Base-by-base conservation (phyloP, 768 basidiomycete genomes). In the Tylopilus sp. region DNA sequence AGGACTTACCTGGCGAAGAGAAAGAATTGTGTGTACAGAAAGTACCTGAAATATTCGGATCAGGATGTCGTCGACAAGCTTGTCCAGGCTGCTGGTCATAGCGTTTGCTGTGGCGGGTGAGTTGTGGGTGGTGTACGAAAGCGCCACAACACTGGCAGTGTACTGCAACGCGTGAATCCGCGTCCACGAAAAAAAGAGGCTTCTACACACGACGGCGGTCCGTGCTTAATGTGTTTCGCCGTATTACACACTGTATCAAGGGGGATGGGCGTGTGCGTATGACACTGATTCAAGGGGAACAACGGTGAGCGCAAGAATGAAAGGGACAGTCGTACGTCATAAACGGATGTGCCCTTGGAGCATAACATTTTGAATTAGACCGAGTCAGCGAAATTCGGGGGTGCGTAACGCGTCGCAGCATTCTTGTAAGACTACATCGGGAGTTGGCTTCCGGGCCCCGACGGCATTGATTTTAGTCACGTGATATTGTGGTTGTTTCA, bases 51-150 rank as follows among this genome's bases (percentile, higher is more conserved):
- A 17, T 14, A 67, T 53, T 5, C 57, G 61, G 19, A 67, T 48
- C 12, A 67, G n/a, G 40, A 67, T 33, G 29, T 67, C 66, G n/a
- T 67, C 66, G 33, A 63, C 63, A 17, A 67, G 56, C 24, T n/a
- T 56, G 52, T 67, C 68, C 0, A 67, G 28, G 31, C 56, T 52
- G 48, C 26, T 49, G n/a, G 50, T 14, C 51, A 52, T 52, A 48
- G 25, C 3, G 48, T 42, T 8, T 5, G 25, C 25, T 13, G 40
- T 2, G 13, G 45, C 24, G 26, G 36, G 19, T n/a, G 38, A 28
- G 36, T 19, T 31, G 38, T 47, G 40, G 28, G 38, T 47, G 22
- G 24, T 22, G 34, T 26, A 22, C 21, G 46, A 50, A 44, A 54
- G 47, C 30, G 54, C 49, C 37, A 56, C 6, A 52, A 58, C 17